phyloP scores from a whole-genome alignment of 768 basidiomycete species.

The Lactarius sp. region DNA sequence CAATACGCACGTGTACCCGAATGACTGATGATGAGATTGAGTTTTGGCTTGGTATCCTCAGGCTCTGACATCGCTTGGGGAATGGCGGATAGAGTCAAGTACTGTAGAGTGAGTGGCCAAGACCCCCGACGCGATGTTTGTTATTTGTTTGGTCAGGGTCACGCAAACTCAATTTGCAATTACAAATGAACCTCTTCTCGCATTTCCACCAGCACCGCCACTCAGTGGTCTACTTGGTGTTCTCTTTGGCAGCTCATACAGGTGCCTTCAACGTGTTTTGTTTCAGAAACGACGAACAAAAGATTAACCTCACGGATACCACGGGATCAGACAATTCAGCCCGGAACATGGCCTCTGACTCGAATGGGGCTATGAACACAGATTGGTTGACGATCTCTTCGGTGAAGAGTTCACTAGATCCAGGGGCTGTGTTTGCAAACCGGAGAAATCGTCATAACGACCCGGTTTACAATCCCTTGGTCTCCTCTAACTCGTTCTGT shows the following conservation, averaged over 20 bases:
- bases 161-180: no score
- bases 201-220: no score
- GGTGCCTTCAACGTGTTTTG: no score
- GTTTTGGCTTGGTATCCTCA: slow-evolving; percentile 24
- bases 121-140: not conserved
- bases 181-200: no score
- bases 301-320: no score
- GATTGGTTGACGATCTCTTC: not conserved
- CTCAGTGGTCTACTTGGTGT: not conserved
- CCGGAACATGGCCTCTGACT: no score
- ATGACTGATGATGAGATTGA: slow-evolving; percentile 23
- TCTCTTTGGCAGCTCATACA: not conserved
- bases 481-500: not conserved
- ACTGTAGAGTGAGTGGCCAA: not conserved
- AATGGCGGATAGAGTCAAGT: not conserved
- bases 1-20: slow-evolving; percentile 14
- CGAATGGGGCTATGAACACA: not conserved
- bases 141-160: not conserved
- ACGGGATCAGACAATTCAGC: no score
- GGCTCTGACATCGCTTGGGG: slow-evolving; percentile 17
- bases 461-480: not conserved
- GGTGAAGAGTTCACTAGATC: no score
- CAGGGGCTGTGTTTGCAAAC: not conserved
- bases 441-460: not conserved
- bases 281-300: no score